Evolutionary conservation across 1,284 basidiomycete genomes (phyloP).

Genomic region (Malassezia globosa): DNA sequence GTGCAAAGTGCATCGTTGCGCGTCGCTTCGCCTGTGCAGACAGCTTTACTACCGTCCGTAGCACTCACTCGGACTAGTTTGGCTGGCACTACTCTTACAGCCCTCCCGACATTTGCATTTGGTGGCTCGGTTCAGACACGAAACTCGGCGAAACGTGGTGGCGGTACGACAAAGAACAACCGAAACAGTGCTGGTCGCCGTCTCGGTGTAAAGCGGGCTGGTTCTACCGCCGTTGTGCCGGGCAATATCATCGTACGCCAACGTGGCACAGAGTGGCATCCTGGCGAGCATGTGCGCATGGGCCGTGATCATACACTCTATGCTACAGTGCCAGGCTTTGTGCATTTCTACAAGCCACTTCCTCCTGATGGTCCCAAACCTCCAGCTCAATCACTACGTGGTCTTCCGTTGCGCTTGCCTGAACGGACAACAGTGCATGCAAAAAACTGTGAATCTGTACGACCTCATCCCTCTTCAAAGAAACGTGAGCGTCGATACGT

Average conservation of each 20-base stretch:
- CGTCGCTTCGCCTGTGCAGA: constrained; percentile 20
- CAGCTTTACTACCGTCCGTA: constrained; percentile 2
- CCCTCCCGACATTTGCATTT: constrained; percentile 34
- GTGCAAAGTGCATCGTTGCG: constrained; percentile 26
- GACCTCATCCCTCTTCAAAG: constrained; percentile 34
- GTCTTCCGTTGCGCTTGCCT: constrained; percentile 23
- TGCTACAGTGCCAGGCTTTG: constrained; percentile 38
- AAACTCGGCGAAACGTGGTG: constrained; percentile 46
- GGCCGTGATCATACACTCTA: constrained; percentile 46
- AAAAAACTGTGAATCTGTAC: constrained; percentile 3
- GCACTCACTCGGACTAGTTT: constrained; percentile 5
- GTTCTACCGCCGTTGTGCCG: constrained; percentile 16
- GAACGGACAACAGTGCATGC: constrained; percentile 11
- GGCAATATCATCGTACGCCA: constrained; percentile 44
- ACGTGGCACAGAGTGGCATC: constrained; percentile 44
- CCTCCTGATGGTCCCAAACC: not conserved
- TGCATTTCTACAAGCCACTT: constrained; percentile 38
- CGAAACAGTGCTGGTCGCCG: constrained; percentile 44
- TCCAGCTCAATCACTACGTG: constrained; percentile 12
- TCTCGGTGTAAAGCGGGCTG: constrained; percentile 42
- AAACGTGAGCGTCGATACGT: constrained; percentile 35
- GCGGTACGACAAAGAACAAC: constrained; percentile 46
- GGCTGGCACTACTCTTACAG: constrained; percentile 4
- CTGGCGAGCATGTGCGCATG: constrained; percentile 40
- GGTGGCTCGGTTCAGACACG: constrained; percentile 41